These are phyloP conservation scores for Metarhizium robertsii DNA, from an alignment of 2,329 filamentous ascomycete genomes.

Conservation along the genomic window DNA sequence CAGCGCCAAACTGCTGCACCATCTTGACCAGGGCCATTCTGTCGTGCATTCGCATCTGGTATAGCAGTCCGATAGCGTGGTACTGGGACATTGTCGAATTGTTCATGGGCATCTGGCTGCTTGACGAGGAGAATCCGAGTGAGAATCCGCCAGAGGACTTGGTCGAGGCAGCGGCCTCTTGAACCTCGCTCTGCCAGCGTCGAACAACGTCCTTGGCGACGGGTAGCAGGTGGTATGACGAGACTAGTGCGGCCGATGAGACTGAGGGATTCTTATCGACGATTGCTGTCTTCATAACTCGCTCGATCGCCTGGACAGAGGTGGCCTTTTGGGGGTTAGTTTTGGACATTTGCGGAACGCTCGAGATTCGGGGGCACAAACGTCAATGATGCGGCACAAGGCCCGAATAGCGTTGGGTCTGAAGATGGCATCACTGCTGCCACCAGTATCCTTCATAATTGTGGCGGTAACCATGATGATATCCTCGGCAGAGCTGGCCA, in stretches of 20 bases:
- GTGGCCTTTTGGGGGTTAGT: slow-evolving; percentile 51
- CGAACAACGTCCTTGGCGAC: slow-evolving; percentile 92
- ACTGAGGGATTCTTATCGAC: slow-evolving; percentile 98
- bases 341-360: background rate
- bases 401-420: slow-evolving; percentile 93
- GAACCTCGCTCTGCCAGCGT: slow-evolving; percentile 97
- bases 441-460: slow-evolving; percentile 98
- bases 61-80: slow-evolving; percentile 92
- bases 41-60: slow-evolving; percentile 96
- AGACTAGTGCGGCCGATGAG: slow-evolving; percentile 89
- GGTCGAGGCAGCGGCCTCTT: slow-evolving; percentile 83
- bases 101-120: slow-evolving; percentile 66
- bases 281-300: slow-evolving; percentile 97
- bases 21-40: slow-evolving; percentile 99
- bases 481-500: slow-evolving; percentile 90
- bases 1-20: slow-evolving; percentile 96
- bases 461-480: slow-evolving; percentile 99
- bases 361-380: slow-evolving; percentile 32
- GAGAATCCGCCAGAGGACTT: slow-evolving; percentile 89
- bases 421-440: slow-evolving; percentile 88
- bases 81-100: slow-evolving; percentile 98
- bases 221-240: slow-evolving; percentile 93
- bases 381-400: slow-evolving; percentile 93
- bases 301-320: slow-evolving; percentile 94
- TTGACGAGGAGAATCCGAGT: slow-evolving; percentile 79